phyloP scores from a whole-genome alignment of 2,329 filamentous ascomycete genomes.

The Hypoxylon sp. region DNA sequence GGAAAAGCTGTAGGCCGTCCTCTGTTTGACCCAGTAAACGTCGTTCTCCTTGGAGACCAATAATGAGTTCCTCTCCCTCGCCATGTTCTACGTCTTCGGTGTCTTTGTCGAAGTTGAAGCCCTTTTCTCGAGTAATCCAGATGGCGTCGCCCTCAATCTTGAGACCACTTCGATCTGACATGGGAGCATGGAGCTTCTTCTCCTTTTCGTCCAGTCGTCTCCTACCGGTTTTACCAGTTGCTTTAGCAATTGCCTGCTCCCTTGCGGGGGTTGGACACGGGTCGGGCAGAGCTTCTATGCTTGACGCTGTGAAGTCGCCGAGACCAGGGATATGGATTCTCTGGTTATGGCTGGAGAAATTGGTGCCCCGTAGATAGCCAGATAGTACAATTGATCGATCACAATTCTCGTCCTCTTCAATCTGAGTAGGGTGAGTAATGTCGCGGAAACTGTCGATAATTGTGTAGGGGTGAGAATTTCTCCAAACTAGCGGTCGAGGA shows the following conservation, averaged over 20 bases:
- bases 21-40: slow-evolving; percentile 83
- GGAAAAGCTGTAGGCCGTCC: slow-evolving; percentile 85
- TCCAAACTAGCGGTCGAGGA: slow-evolving; percentile 92
- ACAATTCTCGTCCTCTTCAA: slow-evolving; percentile 88
- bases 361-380: slow-evolving; percentile 92
- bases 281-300: slow-evolving; percentile 88
- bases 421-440: slow-evolving; percentile 88
- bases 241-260: slow-evolving; percentile 85
- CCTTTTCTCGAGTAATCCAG: slow-evolving; percentile 78
- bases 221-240: slow-evolving; percentile 80
- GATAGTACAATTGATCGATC: slow-evolving; percentile 91
- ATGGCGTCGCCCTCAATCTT: slow-evolving; percentile 97
- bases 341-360: slow-evolving; percentile 86
- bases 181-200: slow-evolving; percentile 93
- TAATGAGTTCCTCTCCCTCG: slow-evolving; percentile 94
- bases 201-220: slow-evolving; percentile 93
- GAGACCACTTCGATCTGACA: slow-evolving; percentile 96
- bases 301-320: slow-evolving; percentile 84
- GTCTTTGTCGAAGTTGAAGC: slow-evolving; percentile 76
- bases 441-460: slow-evolving; percentile 95
- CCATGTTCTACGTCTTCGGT: slow-evolving; percentile 77
- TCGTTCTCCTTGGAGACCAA: slow-evolving; percentile 84
- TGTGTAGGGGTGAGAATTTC: slow-evolving; percentile 94
- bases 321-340: slow-evolving; percentile 91
- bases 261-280: slow-evolving; percentile 94